Percentiles rank a stretch among this genome's conserved stretches.
Conservation (phyloP, 2,329 filamentous ascomycete genomes). For the Diaporthe citriasiana region DNA sequence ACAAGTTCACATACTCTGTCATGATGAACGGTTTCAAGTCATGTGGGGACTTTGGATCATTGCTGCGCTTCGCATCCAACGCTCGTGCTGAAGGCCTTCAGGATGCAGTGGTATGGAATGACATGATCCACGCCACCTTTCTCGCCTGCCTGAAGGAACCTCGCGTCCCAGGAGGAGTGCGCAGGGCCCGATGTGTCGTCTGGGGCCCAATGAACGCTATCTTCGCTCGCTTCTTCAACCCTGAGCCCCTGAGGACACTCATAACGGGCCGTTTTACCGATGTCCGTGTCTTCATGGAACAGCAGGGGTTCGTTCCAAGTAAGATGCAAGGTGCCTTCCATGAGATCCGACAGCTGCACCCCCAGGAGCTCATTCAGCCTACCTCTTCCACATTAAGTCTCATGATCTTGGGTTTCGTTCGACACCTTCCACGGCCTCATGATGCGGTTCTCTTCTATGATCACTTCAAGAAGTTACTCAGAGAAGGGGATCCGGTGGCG, state of each 20-base stretch:
- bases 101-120: constrained; percentile 63
- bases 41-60: constrained; percentile 64
- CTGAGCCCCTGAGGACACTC: constrained; percentile 60
- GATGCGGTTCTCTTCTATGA: constrained; percentile 62
- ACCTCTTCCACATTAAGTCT: constrained; percentile 57
- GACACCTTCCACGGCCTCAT: constrained; percentile 55
- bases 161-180: constrained; percentile 46
- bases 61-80: constrained; percentile 68
- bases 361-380: constrained; percentile 51
- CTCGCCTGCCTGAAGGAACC: constrained; percentile 59
- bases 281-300: constrained; percentile 10
- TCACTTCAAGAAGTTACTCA: constrained; percentile 60
- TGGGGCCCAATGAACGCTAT: constrained; percentile 64
- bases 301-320: constrained; percentile 30
- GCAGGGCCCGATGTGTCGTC: constrained; percentile 45
- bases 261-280: constrained; percentile 45
- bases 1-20: constrained; percentile 76
- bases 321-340: constrained; percentile 42
- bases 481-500: constrained; percentile 53
- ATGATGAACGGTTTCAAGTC: constrained; percentile 80
- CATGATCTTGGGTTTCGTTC: constrained; percentile 64
- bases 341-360: constrained; percentile 42
- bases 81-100: constrained; percentile 63
- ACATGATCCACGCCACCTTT: constrained; percentile 67
- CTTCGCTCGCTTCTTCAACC: constrained; percentile 63